phyloP scores from a whole-genome alignment of 805 yeast genomes.

The Komagataella phaffii region DNA sequence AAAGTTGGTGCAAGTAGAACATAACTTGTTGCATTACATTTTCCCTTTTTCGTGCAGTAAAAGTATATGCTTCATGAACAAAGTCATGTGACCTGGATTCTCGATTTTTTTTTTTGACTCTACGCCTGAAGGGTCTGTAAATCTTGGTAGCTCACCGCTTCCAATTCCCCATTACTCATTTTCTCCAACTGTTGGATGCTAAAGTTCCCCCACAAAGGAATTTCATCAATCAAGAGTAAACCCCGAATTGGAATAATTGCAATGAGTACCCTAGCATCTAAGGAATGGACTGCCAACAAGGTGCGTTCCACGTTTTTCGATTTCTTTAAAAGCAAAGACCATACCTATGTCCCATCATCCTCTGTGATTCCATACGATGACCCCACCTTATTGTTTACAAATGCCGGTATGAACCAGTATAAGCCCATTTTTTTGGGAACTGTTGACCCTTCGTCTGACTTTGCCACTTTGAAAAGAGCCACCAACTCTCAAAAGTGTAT shows the following conservation, averaged over 20 bases:
- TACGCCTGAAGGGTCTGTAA: background rate
- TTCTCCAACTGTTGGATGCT: background rate
- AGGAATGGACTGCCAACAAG: slow-evolving; percentile 31
- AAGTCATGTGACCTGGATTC: background rate
- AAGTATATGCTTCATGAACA: background rate
- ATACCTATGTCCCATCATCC: slow-evolving; percentile 81
- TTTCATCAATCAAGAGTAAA: background rate
- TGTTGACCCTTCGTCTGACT: slow-evolving; percentile 87
- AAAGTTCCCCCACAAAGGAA: background rate
- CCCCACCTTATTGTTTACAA: slow-evolving; percentile 91
- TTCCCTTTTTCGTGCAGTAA: background rate
- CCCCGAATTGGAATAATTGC: background rate
- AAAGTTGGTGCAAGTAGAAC: background rate
- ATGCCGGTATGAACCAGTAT: slow-evolving; percentile 99
- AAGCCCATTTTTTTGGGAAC: slow-evolving; percentile 96
- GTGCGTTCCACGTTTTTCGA: slow-evolving; percentile 76
- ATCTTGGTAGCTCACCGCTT: background rate
- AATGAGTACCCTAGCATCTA: background rate
- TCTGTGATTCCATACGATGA: slow-evolving; percentile 97
- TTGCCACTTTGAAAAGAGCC: slow-evolving; percentile 76
- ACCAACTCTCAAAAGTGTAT: slow-evolving; percentile 96
- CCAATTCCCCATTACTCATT: background rate
- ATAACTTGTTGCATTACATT: background rate
- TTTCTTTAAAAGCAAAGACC: slow-evolving; percentile 55
- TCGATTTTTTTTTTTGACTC: background rate